Percentiles rank a stretch among this genome's conserved stretches.
phyloP scores from a whole-genome alignment of 257 asterid species.

The Solanum sejunctum region DNA sequence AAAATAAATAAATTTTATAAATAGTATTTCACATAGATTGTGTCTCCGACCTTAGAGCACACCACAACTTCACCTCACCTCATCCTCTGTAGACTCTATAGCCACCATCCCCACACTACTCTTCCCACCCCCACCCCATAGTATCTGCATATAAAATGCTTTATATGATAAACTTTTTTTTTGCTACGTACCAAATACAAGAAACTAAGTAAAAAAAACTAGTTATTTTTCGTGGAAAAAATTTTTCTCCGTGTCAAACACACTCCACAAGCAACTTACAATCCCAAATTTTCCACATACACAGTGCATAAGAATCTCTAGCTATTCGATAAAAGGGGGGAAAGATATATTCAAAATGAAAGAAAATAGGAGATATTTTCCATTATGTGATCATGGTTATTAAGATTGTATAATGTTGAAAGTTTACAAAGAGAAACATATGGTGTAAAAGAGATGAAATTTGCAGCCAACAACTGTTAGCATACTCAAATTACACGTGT shows the following conservation, averaged over 20 bases:
- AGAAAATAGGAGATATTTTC: background rate
- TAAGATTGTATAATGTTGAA: background rate
- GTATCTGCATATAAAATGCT: background rate
- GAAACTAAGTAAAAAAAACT: background rate
- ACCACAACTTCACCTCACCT: no score
- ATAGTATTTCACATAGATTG: no score
- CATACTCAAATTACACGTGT: constrained; percentile 42
- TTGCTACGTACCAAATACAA: background rate
- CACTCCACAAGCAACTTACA: background rate
- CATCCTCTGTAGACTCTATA: no score
- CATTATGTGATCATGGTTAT: background rate
- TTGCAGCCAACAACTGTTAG: background rate
- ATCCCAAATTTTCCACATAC: background rate
- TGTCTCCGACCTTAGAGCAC: no score
- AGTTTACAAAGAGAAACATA: background rate
- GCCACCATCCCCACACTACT: background rate
- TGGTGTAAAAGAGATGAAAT: background rate
- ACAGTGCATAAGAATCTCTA: background rate
- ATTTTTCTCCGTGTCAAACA: background rate
- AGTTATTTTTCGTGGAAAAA: background rate
- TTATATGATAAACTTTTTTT: background rate
- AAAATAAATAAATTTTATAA: no score
- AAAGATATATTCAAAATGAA: background rate
- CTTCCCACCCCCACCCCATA: background rate
- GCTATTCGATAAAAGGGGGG: background rate